phyloP scores from a whole-genome alignment of 1,139 yeast species.

The Kurtzmaniella quercitrusa region DNA sequence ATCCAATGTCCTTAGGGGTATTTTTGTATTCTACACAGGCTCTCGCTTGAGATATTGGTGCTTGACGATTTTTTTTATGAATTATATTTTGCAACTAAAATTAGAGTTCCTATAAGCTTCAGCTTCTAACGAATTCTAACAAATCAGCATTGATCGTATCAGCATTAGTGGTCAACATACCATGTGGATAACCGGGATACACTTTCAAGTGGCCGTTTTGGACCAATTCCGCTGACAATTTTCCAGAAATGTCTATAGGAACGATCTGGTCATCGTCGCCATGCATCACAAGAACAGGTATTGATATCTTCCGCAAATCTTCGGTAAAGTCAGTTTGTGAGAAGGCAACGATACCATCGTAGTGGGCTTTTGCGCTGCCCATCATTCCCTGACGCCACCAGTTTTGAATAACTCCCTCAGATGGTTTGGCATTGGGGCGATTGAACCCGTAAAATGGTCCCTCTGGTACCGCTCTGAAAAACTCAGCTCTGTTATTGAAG shows the following conservation, averaged over 20 bases:
- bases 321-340: slow-evolving; percentile 13
- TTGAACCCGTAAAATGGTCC: slow-evolving; percentile 13
- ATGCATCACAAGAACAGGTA: slow-evolving; percentile 15
- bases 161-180: slow-evolving; percentile 14
- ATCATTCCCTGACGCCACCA: slow-evolving; percentile 18
- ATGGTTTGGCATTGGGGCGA: slow-evolving; percentile 5
- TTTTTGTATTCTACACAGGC: no score
- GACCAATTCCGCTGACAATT: slow-evolving; percentile 13
- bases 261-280: slow-evolving; percentile 16
- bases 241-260: slow-evolving; percentile 14
- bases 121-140: slow-evolving; percentile 8
- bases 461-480: not conserved
- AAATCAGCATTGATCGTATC: slow-evolving; percentile 11
- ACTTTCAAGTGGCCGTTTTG: slow-evolving; percentile 11
- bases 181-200: slow-evolving; percentile 13
- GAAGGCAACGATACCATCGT: slow-evolving; percentile 15
- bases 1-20: no score
- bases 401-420: slow-evolving; percentile 12
- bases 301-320: slow-evolving; percentile 12
- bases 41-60: no score
- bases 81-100: no score
- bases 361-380: slow-evolving; percentile 13
- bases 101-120: no score
- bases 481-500: slow-evolving; percentile 12
- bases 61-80: no score